These are phyloP conservation scores for Didymella glomerata DNA, from an alignment of 2,329 filamentous ascomycete genomes.

Conservation along the genomic window DNA sequence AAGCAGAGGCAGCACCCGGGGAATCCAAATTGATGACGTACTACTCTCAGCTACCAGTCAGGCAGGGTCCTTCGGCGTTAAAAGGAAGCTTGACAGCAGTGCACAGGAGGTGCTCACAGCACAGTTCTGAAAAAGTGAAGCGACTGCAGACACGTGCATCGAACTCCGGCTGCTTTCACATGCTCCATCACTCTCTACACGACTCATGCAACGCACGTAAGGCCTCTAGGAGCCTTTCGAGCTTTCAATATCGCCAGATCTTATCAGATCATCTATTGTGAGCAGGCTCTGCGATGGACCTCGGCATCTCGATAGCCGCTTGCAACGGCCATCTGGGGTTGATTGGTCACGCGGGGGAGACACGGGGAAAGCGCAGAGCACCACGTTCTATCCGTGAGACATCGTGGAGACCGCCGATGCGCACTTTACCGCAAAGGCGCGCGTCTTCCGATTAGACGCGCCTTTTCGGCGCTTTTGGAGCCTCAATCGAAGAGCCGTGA, in stretches of 20 bases:
- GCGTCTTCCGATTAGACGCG: slow-evolving; percentile 19
- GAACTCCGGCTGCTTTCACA: slow-evolving; percentile 4
- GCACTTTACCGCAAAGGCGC: slow-evolving; percentile 17
- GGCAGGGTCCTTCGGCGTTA: neutral
- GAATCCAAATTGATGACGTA: too few relatives aligned
- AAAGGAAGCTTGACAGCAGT: too few relatives aligned
- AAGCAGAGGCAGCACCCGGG: too few relatives aligned
- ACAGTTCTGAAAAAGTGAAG: neutral
- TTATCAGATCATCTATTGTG: slow-evolving; percentile 22
- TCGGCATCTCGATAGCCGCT: slow-evolving; percentile 12
- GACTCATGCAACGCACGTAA: neutral
- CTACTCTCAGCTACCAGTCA: too few relatives aligned
- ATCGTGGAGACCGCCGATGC: slow-evolving; percentile 17
- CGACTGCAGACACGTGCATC: neutral
- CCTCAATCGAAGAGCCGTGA: slow-evolving; percentile 6
- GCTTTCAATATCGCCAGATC: too few relatives aligned
- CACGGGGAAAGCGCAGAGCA: slow-evolving; percentile 12
- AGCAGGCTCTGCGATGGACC: slow-evolving; percentile 4
- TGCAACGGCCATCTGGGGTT: slow-evolving; percentile 12
- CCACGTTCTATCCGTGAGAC: slow-evolving; percentile 8
- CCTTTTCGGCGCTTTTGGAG: slow-evolving; percentile 14
- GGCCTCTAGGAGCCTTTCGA: neutral
- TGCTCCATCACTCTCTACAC: slow-evolving; percentile 6
- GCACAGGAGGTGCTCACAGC: too few relatives aligned
- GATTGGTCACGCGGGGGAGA: slow-evolving; percentile 16